Evolutionary conservation across 2,329 filamentous ascomycete species (phyloP), one percentile per base, ranked within the genome.

Genomic region (Penicillium sp.): DNA sequence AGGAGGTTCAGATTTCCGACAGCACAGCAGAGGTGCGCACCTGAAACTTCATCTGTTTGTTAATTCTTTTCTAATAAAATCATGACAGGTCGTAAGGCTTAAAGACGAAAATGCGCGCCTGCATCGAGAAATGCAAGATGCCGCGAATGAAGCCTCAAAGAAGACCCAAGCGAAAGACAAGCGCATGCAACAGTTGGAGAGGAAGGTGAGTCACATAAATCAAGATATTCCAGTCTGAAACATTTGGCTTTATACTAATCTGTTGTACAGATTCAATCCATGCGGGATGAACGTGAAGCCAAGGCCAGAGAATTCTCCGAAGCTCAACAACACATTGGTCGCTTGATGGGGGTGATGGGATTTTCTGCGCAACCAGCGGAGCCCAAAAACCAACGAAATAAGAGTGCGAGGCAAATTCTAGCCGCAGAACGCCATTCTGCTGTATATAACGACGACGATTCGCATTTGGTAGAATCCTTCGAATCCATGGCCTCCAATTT

Each of bases 231-330:
- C 10, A 24, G 7, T 23, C 13, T 13, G 7, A 37, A 12, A n/a
- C 6, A 9, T 37, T 34, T 7, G 32, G 9, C 26, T 15, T n/a
- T 2, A 18, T 21, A n/a, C 17, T 41, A 9, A 49, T 3, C 7
- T n/a, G 2, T 8, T 18, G 15, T n/a, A 18, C 18, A 73, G 70
- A 54, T 72, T 10, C 69, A 71, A 57, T 63, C 64, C 21, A 56
- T 73, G 30, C 67, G 65, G 12, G 64, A 69, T 30, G 69, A 73
- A 43, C 63, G 69, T 32, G 63, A 68, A 17, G 59, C 66, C 8
- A 74, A 73, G 54, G 68, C 70, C 17, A 66, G 68, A 8, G 70
- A 74, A 48, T 73, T 73, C 29, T 70, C 67, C 1, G 70, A 73
- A 49, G 71, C 70, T 1, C 71, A 73, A 45, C 68, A 73, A 46